Evolutionary conservation across 2,329 filamentous ascomycete genomes (phyloP).

Genomic region (Calonectria naviculata): DNA sequence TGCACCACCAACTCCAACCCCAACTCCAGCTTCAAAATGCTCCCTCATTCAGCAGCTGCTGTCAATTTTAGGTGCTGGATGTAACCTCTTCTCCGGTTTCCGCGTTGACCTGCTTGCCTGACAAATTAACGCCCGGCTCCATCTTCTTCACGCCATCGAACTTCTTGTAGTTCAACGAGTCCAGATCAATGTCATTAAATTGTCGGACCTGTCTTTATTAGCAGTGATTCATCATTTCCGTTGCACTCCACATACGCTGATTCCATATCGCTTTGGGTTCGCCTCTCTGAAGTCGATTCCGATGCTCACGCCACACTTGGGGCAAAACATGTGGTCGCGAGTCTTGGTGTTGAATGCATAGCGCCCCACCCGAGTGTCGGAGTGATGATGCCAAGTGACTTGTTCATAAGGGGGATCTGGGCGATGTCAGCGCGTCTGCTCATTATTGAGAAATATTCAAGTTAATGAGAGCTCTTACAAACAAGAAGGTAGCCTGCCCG

Average conservation of each 20-base stretch:
- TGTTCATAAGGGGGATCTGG: constrained; percentile 52
- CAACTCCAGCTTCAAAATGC: no score
- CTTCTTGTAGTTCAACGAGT: constrained; percentile 48
- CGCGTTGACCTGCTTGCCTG: constrained; percentile 40
- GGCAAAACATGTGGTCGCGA: constrained; percentile 62
- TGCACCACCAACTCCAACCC: background rate
- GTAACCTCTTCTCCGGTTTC: constrained; percentile 18
- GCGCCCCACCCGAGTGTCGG: constrained; percentile 39
- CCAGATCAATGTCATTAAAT: constrained; percentile 54
- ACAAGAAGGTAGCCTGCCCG: constrained; percentile 64
- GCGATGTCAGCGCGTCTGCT: background rate
- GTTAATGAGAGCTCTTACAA: constrained; percentile 42
- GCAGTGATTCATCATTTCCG: background rate
- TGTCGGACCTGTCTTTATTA: constrained; percentile 50
- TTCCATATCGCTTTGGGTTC: constrained; percentile 49
- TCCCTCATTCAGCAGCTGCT: background rate
- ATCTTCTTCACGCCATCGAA: constrained; percentile 50
- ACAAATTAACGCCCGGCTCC: constrained; percentile 49
- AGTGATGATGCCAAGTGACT: constrained; percentile 55
- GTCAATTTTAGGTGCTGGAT: constrained; percentile 9
- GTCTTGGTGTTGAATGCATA: constrained; percentile 58
- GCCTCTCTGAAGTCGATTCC: constrained; percentile 55
- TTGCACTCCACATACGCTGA: constrained; percentile 50
- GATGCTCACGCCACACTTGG: constrained; percentile 57
- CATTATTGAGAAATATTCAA: background rate